Percentiles rank a stretch among this genome's conserved stretches.
phyloP scores from a whole-genome alignment of 495 filamentous ascomycete species.

The Pseudevernia furfuracea region DNA sequence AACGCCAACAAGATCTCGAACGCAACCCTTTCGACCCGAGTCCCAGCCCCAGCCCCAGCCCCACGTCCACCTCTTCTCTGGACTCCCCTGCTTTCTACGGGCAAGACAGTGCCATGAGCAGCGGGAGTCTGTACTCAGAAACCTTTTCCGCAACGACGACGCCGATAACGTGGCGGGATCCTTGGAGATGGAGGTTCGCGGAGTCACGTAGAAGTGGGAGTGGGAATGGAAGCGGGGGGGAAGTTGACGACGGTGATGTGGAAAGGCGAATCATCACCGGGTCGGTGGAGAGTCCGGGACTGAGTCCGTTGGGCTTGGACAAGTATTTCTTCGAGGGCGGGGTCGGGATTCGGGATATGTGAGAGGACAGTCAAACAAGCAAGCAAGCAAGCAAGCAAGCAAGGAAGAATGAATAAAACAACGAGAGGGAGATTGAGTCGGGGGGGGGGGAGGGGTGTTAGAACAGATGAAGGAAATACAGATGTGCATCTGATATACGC shows the following conservation, averaged over 20 bases:
- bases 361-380: no score
- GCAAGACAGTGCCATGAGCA: no score
- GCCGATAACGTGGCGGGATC: neutral
- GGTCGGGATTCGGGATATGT: conserved; percentile 2
- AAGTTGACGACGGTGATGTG: no score
- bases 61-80: neutral
- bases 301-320: neutral
- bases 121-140: no score
- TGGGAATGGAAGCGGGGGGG: neutral
- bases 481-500: no score
- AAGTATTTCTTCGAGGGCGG: conserved; percentile 14
- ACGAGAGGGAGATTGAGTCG: no score
- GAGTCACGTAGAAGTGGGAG: neutral
- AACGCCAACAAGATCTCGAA: neutral
- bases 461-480: no score
- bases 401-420: no score
- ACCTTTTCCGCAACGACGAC: neutral
- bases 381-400: no score
- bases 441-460: no score
- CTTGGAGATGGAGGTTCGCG: neutral
- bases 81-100: no score
- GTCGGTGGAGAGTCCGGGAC: neutral
- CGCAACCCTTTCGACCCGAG: neutral
- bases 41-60: neutral
- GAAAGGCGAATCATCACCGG: neutral